These are phyloP conservation scores for Trichophyton equinum DNA, from an alignment of 2,329 filamentous ascomycete species.

Conservation along the genomic window DNA sequence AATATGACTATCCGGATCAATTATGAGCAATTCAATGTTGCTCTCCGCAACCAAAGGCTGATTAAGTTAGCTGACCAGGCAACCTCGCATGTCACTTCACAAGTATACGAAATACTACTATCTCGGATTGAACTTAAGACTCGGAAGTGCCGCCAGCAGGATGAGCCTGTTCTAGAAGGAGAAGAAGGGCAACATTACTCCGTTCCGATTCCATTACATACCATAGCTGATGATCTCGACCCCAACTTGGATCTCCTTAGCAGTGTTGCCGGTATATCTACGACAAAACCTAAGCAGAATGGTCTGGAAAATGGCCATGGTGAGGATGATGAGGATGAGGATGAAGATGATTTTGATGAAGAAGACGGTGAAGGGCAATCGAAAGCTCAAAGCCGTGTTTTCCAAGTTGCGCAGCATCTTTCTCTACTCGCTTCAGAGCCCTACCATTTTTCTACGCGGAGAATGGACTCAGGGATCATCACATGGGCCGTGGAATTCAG, in stretches of 20 bases:
- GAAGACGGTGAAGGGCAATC: conserved; percentile 42
- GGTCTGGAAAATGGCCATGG: conserved; percentile 29
- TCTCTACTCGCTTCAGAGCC: conserved; percentile 39
- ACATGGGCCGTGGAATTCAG: conserved; percentile 78
- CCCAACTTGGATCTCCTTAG: conserved; percentile 26
- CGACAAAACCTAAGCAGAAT: conserved; percentile 16
- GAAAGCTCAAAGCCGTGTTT: conserved; percentile 17
- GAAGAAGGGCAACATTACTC: conserved; percentile 32
- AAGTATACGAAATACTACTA: conserved; percentile 65
- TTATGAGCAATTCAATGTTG: conserved; percentile 70
- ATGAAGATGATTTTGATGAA: conserved; percentile 29
- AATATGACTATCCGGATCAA: conserved; percentile 68
- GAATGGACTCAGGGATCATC: conserved; percentile 41
- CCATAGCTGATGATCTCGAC: conserved; percentile 27
- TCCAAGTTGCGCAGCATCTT: conserved; percentile 30
- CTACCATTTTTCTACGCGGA: conserved; percentile 26
- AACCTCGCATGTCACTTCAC: conserved; percentile 60
- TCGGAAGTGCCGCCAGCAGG: conserved; percentile 47
- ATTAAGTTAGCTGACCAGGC: conserved; percentile 57
- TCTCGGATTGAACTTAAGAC: conserved; percentile 56
- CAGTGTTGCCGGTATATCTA: conserved; percentile 24
- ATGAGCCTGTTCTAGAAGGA: conserved; percentile 29
- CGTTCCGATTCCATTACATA: conserved; percentile 23
- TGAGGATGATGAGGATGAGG: conserved; percentile 28
- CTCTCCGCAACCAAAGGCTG: conserved; percentile 66